phyloP scores from a whole-genome alignment of 169 alveolate species.

The Eimeria brunetti region DNA sequence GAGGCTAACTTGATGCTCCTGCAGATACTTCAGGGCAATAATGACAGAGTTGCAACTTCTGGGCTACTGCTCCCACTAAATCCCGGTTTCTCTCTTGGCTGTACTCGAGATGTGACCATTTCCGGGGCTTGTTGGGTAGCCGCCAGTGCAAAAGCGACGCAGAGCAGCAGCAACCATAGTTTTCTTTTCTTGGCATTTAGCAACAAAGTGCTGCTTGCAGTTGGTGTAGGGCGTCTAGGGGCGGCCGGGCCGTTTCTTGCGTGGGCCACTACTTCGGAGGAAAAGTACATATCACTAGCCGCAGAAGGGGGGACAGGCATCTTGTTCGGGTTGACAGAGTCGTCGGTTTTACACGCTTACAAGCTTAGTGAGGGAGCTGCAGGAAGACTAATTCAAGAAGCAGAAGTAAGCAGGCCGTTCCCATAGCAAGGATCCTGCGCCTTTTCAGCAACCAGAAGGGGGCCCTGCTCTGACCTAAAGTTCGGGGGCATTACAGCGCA shows the following conservation, averaged over 20 bases:
- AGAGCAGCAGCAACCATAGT: background rate
- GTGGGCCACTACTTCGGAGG: slow-evolving; percentile 30
- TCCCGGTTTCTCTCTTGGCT: background rate
- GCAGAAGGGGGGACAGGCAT: slow-evolving; percentile 43
- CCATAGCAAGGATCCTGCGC: background rate
- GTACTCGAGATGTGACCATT: background rate
- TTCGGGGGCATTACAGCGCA: background rate
- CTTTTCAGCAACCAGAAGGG: background rate
- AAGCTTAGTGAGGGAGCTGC: slow-evolving; percentile 16
- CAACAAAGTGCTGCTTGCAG: slow-evolving; percentile 33
- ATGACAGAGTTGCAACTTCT: background rate
- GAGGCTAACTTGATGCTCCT: slow-evolving; percentile 11
- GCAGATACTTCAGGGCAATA: slow-evolving; percentile 4
- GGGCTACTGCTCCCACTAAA: slow-evolving; percentile 38
- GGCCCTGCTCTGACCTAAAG: background rate
- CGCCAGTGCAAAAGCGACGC: background rate
- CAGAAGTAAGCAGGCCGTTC: background rate
- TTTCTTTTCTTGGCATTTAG: slow-evolving; percentile 33
- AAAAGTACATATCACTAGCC: slow-evolving; percentile 26
- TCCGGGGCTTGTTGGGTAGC: slow-evolving; percentile 55
- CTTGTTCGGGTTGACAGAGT: slow-evolving; percentile 28
- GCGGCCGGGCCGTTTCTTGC: slow-evolving; percentile 43
- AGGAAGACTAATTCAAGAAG: background rate
- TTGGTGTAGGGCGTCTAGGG: slow-evolving; percentile 27
- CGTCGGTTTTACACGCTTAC: slow-evolving; percentile 12